A percentile compares a stretch with the other conserved stretches of the same genome.
Conservation (phyloP, 148 eudicot species). For the Diospyros kaki region DNA sequence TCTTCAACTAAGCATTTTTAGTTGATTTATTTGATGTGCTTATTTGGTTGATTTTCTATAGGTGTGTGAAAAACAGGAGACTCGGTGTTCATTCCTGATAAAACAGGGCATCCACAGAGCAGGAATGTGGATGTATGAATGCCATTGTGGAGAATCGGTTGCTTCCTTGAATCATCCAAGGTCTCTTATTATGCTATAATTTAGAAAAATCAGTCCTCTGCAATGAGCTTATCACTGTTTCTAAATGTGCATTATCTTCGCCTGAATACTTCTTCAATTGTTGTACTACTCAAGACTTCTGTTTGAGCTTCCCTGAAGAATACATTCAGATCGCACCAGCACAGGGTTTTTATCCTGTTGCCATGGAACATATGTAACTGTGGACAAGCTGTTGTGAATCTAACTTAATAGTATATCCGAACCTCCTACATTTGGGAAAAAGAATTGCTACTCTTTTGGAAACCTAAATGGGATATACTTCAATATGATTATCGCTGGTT, state of each 20-base stretch:
- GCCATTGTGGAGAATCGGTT: conserved; percentile 45
- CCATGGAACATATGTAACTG: background rate
- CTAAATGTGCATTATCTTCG: background rate
- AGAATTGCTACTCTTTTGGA: too few species aligned
- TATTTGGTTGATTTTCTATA: conserved; percentile 18
- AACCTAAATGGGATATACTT: too few species aligned
- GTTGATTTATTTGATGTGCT: conserved; percentile 5
- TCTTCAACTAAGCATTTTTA: background rate
- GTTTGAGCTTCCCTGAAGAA: background rate
- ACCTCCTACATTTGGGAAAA: too few species aligned
- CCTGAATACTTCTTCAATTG: background rate
- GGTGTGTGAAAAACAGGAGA: conserved; percentile 49
- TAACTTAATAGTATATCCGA: too few species aligned
- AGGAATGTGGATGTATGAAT: conserved; percentile 85
- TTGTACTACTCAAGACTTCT: background rate
- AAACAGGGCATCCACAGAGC: conserved; percentile 48
- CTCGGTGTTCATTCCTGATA: conserved; percentile 61
- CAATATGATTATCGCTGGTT: too few species aligned
- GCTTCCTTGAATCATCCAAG: conserved; percentile 21
- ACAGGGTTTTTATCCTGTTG: background rate
- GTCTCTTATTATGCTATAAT: conserved; percentile 19
- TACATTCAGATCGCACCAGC: background rate
- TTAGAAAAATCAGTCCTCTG: background rate
- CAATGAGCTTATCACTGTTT: background rate
- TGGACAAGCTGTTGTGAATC: too few species aligned